Evolutionary conservation across 2,329 filamentous ascomycete genomes (phyloP).

Genomic region (Xylaria arbuscula): DNA sequence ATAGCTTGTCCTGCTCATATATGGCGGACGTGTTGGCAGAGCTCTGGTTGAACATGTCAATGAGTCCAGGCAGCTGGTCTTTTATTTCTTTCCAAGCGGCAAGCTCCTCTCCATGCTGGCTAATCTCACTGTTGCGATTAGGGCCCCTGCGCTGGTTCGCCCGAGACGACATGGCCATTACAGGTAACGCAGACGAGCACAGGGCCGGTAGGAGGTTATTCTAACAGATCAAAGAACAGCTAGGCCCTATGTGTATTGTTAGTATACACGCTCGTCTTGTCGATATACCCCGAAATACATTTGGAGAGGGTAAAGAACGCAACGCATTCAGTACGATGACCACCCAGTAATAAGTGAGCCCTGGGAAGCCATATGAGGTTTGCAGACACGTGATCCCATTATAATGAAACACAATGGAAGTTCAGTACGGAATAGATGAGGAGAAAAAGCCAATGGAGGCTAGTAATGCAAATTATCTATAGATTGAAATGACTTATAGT

Average conservation of each 20-base stretch:
- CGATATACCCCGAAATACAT: neutral
- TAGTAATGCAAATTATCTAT: constrained; percentile 8
- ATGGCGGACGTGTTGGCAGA: constrained; percentile 54
- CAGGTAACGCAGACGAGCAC: neutral
- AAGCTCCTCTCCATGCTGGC: constrained; percentile 57
- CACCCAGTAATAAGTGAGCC: neutral
- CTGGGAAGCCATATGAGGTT: constrained; percentile 7
- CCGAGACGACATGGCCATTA: constrained; percentile 46
- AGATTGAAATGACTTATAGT: constrained; percentile 1
- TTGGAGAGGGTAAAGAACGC: neutral
- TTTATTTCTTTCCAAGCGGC: constrained; percentile 56
- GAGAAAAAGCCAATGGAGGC: neutral
- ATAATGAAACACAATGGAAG: neutral
- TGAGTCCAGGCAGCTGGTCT: constrained; percentile 51
- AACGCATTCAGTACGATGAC: neutral
- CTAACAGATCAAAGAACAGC: constrained; percentile 11
- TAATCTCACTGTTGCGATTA: constrained; percentile 53
- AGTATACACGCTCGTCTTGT: constrained; percentile 36
- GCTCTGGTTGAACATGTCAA: constrained; percentile 55
- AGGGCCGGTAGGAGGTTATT: neutral
- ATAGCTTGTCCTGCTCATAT: constrained; percentile 54
- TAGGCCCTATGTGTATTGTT: constrained; percentile 35
- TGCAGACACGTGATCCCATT: neutral
- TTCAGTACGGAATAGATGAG: no score
- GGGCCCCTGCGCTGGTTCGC: constrained; percentile 49